Evolutionary conservation across 768 basidiomycete species (phyloP), one percentile per base, ranked within the genome.

Genomic region (Kwoniella sp.): DNA sequence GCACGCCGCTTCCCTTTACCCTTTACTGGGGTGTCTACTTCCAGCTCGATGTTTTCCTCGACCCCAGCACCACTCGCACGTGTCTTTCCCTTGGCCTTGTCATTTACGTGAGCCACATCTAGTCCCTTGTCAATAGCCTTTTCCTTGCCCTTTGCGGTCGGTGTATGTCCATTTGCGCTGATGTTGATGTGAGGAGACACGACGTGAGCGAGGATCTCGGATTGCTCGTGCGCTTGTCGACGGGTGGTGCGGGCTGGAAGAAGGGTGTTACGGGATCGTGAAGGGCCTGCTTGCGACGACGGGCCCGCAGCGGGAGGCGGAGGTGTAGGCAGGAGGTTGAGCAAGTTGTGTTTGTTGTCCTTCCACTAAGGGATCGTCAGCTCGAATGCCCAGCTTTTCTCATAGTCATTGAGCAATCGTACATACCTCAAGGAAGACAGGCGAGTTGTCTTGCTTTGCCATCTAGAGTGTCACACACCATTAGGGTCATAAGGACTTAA

Each of bases 361-460:
- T 55, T 55, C 65, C 65, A 66, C 65, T 66, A 34, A 3, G 31
- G 15, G 0, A 31, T 5, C 2, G 26, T 54, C 54, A 47, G 23
- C 54, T 12, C 29, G 47, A 41, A 41, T 48, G 8, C 7, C 20
- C 8, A 48, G 7, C 15, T 8, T 50, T 50, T 13, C 52, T 26
- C 8, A 13, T 13, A 22, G 13, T 50, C 17, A 37, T 28, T 3
- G n/a, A 20, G 30, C 4, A 3, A 58, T 5, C n/a, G 47, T 34
- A 47, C 86, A 55, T 66, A 92, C 92, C 81, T 89, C 84, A 69
- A 85, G 84, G 73, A 89, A 93, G n/a, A 90, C 90, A 29, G 81
- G 79, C 13, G 88, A 87, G 31, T 85, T 85, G 69, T 94, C 91
- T 58, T 81, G 65, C 75, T 93, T 93, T 5, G 90, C 90, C 34